Percentiles rank a stretch among this genome's conserved stretches.
Evolutionary conservation across 2,329 filamentous ascomycete species (phyloP).

Genomic region (Penicillium sumatraense): DNA sequence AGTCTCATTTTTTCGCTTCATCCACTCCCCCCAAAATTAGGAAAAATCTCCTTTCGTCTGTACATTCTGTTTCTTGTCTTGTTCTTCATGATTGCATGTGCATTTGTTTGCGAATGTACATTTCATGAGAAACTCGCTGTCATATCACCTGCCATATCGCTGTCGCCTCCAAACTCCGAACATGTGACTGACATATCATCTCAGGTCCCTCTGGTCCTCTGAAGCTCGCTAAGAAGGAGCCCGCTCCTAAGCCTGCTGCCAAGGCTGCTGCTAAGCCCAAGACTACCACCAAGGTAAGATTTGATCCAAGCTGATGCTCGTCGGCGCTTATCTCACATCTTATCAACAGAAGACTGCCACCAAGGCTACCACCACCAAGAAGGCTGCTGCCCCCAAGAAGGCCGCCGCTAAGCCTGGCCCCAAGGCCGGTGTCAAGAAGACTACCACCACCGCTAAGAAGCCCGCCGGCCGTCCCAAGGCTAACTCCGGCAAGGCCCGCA

Average conservation of each 20-base stretch:
- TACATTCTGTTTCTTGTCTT: neutral
- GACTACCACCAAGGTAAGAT: conserved; percentile 26
- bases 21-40: too few species aligned
- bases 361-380: conserved; percentile 32
- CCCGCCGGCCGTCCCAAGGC: conserved; percentile 56
- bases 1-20: conserved; percentile 37
- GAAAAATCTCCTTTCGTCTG: neutral
- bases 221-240: conserved; percentile 85
- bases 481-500: conserved; percentile 59
- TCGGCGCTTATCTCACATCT: conserved; percentile 13
- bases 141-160: conserved; percentile 8
- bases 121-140: neutral
- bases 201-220: conserved; percentile 82
- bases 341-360: conserved; percentile 47
- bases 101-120: neutral
- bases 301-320: neutral
- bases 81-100: neutral
- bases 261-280: conserved; percentile 28
- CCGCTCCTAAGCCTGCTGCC: conserved; percentile 22
- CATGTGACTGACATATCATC: conserved; percentile 13
- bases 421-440: conserved; percentile 46
- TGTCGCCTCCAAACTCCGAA: conserved; percentile 30
- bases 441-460: conserved; percentile 57
- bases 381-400: conserved; percentile 30
- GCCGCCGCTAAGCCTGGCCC: conserved; percentile 18